These are phyloP conservation scores for Gleditsia sinensis DNA, from an alignment of 306 rosid species.

Conservation along the genomic window DNA sequence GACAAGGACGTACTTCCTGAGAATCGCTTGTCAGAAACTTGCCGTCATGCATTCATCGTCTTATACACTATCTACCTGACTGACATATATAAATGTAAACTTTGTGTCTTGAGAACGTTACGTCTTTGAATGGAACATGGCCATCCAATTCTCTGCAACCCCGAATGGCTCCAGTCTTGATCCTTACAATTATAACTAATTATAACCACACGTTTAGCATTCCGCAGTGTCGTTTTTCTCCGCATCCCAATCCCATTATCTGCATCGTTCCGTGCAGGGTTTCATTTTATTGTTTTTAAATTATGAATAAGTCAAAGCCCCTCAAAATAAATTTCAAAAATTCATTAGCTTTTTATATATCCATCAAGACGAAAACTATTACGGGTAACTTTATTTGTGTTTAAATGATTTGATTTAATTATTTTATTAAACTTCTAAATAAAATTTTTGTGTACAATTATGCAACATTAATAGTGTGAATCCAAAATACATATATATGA, in stretches of 20 bases:
- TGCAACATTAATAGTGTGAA: no score
- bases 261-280: conserved; percentile 22
- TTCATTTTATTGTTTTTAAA: no score
- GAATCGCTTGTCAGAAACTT: neutral
- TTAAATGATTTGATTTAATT: neutral
- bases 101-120: neutral
- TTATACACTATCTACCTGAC: neutral
- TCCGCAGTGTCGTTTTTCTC: conserved; percentile 41
- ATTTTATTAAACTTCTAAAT: neutral
- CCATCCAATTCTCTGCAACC: neutral
- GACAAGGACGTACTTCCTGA: neutral
- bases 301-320: neutral
- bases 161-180: no score
- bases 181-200: no score
- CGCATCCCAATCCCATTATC: conserved; percentile 41
- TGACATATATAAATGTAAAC: neutral
- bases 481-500: no score
- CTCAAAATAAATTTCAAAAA: neutral
- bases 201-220: conserved; percentile 32
- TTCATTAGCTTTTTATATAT: neutral
- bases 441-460: no score
- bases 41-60: neutral
- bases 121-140: neutral
- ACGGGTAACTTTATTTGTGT: no score
- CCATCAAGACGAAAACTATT: neutral